Evolutionary conservation across 2,329 filamentous ascomycete species (phyloP).

Genomic region (Fonsecaea nubica): DNA sequence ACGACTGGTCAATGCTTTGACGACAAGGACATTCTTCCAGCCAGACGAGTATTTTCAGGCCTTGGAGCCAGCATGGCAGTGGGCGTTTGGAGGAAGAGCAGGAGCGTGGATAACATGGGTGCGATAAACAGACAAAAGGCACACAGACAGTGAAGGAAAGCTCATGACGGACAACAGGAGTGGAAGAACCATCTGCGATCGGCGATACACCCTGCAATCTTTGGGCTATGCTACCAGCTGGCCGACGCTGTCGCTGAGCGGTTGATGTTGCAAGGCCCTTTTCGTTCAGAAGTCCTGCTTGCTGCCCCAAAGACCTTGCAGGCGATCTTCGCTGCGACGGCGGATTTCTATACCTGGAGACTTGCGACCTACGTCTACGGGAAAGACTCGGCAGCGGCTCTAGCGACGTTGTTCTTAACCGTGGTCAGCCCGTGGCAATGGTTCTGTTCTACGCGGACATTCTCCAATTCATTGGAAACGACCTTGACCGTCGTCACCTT

Average conservation of each 20-base stretch:
- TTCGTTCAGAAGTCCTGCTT: conserved; percentile 71
- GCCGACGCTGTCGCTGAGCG: conserved; percentile 64
- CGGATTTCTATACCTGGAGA: conserved; percentile 88
- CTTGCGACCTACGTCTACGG: conserved; percentile 78
- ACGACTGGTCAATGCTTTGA: conserved; percentile 79
- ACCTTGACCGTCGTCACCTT: conserved; percentile 81
- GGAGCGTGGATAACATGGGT: conserved; percentile 95
- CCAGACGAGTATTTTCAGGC: conserved; percentile 98
- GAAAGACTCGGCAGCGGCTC: conserved; percentile 65
- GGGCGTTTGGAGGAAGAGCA: conserved; percentile 77
- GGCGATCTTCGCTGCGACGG: conserved; percentile 75
- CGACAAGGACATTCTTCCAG: conserved; percentile 89
- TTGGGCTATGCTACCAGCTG: conserved; percentile 74
- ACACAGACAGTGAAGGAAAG: conserved; percentile 7
- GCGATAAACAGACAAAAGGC: conserved; percentile 45
- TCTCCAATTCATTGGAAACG: conserved; percentile 95
- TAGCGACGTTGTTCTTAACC: conserved; percentile 74
- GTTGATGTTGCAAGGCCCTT: conserved; percentile 60
- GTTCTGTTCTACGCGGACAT: conserved; percentile 90
- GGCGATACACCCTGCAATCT: conserved; percentile 87
- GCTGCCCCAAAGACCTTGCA: conserved; percentile 77
- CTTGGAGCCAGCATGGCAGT: conserved; percentile 89
- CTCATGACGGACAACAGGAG: conserved; percentile 66
- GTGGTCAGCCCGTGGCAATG: conserved; percentile 89
- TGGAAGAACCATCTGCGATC: conserved; percentile 88